A percentile compares a stretch with the other conserved stretches of the same genome.
Evolutionary conservation across 495 filamentous ascomycete genomes (phyloP).

Genomic region (Penicillium cinerascens): DNA sequence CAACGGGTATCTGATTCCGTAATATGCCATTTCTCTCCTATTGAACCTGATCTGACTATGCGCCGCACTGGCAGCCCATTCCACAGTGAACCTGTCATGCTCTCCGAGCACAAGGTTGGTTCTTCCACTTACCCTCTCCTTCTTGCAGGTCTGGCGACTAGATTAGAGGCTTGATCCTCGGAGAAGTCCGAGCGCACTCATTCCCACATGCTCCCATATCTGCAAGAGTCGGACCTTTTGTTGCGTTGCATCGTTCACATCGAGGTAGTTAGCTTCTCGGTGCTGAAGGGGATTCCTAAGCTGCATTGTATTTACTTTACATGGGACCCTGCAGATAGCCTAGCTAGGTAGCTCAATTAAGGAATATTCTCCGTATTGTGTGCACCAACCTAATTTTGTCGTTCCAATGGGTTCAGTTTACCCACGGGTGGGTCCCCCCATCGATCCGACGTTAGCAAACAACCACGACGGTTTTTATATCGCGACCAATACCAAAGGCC

Average conservation of each 20-base stretch:
- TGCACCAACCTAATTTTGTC: no score
- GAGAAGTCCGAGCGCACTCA: constrained; percentile 9
- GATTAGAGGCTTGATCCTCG: constrained; percentile 9
- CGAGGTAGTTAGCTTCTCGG: constrained; percentile 10
- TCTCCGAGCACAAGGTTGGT: constrained; percentile 40
- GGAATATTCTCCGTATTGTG: neutral
- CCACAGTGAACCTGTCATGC: constrained; percentile 13
- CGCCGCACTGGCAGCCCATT: constrained; percentile 1
- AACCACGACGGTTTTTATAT: no score
- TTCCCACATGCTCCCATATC: neutral
- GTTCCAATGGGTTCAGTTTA: no score
- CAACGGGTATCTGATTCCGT: constrained; percentile 12
- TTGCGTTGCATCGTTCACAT: constrained; percentile 16
- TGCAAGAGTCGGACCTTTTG: constrained; percentile 4
- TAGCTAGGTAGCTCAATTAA: constrained; percentile 20
- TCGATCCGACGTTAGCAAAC: no score
- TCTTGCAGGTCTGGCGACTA: constrained; percentile 13
- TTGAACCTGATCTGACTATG: neutral
- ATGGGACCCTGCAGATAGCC: constrained; percentile 27
- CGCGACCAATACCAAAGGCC: no score
- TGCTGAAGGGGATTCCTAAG: constrained; percentile 10
- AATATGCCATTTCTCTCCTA: neutral
- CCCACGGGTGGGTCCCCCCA: no score
- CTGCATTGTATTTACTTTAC: constrained; percentile 26
- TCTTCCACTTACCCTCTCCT: constrained; percentile 29